Base-by-base conservation (phyloP, 495 filamentous ascomycete species). In the Aspergillus biplanus region DNA sequence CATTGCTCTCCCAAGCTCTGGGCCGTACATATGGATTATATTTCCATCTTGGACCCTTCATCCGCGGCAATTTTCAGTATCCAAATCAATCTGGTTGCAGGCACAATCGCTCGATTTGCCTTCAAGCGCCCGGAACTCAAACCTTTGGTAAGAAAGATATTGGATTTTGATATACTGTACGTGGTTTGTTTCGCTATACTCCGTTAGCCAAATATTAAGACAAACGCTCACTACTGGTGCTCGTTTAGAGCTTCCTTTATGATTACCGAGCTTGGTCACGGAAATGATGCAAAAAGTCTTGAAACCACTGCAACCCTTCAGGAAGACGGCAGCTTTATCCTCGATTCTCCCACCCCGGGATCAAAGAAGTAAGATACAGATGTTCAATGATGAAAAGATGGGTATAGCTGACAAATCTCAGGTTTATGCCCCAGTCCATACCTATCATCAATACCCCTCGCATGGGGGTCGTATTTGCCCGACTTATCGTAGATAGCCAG, bases 181-280 rank as follows among this genome's bases (percentile, higher is more conserved):
- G 65, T 63, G 35, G 21, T 27, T 27, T 27, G 21, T 27, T 50
- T 50, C 3, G 48, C 8, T 15, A 4, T 7, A 5, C 15, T 16
- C 33, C n/a, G 33, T 12, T 52, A 3, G 53, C 13, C n/a, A 46
- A 7, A 27, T 27, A 27, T 27, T 27, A 27, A 27, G 21, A 27
- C 21, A 27, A 27, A 2, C 21, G 21, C 21, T 27, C 21, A 27
- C 21, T 27, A 2, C 21, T 16, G 31, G 27, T 21, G 9, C 16
- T 31, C 47, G 37, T 48, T 7, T 15, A 75, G 74, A 21, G 72
- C 69, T 15, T 69, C 72, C 46, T 79, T 69, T 35, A 63, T 78
- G 65, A 61, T 79, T 2, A 79, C 72, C 1, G 77, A 79, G 61
- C 56, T 78, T 7, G 69, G 73, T 9, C 77, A 76, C 62, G 75